phyloP scores from a whole-genome alignment of 2,329 filamentous ascomycete species.

The Lecanosticta acicola region DNA sequence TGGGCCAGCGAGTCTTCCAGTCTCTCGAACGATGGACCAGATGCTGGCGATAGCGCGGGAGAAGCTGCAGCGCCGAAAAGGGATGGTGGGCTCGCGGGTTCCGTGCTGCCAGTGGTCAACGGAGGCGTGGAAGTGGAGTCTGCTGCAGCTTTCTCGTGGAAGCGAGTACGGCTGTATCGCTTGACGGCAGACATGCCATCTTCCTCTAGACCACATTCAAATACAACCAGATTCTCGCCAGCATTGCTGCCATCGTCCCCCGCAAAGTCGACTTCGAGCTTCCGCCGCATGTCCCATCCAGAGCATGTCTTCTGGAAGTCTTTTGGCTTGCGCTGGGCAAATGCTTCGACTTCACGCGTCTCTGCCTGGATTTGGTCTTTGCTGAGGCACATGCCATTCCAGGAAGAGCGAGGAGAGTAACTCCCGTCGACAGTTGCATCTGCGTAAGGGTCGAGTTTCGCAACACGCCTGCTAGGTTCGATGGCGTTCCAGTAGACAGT shows the following conservation, averaged over 20 bases:
- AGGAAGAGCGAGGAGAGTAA: conserved; percentile 76
- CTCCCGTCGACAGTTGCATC: conserved; percentile 61
- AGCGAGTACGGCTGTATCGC: conserved; percentile 53
- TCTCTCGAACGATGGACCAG: conserved; percentile 24
- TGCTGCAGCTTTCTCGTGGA: conserved; percentile 24
- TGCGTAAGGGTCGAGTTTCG: conserved; percentile 66
- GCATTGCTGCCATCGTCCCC: conserved; percentile 69
- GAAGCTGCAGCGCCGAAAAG: conserved; percentile 47
- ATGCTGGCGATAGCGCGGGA: conserved; percentile 31
- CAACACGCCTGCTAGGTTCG: conserved; percentile 68
- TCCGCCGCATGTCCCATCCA: conserved; percentile 88
- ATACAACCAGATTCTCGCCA: conserved; percentile 70
- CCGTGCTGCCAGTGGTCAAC: conserved; percentile 22
- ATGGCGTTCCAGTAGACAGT: conserved; percentile 75
- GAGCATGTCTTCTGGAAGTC: conserved; percentile 73
- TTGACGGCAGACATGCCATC: conserved; percentile 48
- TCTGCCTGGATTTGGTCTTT: conserved; percentile 68
- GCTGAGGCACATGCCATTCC: conserved; percentile 64
- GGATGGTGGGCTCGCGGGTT: conserved; percentile 35
- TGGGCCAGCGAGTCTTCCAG: conserved; percentile 22
- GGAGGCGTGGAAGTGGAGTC: conserved; percentile 23
- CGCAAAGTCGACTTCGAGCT: conserved; percentile 82
- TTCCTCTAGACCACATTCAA: conserved; percentile 66
- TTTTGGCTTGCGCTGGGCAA: conserved; percentile 64
- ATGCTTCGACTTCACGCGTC: conserved; percentile 74